Conservation (phyloP, 495 filamentous ascomycete species). For the Patellaria atrata region DNA sequence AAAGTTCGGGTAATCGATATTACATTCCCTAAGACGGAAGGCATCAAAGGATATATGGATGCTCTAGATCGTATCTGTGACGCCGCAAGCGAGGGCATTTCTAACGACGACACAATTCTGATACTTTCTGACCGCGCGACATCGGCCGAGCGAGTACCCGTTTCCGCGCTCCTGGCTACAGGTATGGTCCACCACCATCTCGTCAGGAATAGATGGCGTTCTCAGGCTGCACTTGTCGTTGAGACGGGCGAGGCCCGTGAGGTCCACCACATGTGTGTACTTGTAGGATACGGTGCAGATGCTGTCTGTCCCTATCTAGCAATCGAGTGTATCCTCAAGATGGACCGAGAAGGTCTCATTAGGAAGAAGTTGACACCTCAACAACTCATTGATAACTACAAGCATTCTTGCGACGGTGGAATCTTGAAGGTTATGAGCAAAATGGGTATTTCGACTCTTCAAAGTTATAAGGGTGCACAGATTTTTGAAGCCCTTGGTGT, state of each 20-base stretch:
- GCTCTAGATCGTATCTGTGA: conserved; percentile 84
- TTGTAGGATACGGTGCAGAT: conserved; percentile 92
- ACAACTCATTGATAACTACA: conserved; percentile 87
- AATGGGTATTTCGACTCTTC: conserved; percentile 98
- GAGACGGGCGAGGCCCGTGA: conserved; percentile 97
- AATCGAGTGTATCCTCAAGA: conserved; percentile 96
- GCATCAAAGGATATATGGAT: conserved; percentile 72
- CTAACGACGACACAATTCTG: conserved; percentile 73
- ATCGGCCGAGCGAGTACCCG: conserved; percentile 65
- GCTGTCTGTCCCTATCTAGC: conserved; percentile 95
- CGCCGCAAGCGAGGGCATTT: conserved; percentile 70
- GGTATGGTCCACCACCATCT: conserved; percentile 96
- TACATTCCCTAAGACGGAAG: conserved; percentile 83
- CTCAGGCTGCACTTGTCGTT: conserved; percentile 73
- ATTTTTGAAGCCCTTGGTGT: conserved; percentile 99
- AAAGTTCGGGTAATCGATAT: conserved; percentile 89
- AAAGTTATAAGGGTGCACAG: conserved; percentile 97
- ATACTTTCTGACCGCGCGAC: conserved; percentile 85
- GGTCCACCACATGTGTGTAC: conserved; percentile 97
- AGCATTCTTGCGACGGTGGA: conserved; percentile 92
- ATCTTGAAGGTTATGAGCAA: conserved; percentile 99
- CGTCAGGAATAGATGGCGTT: conserved; percentile 92
- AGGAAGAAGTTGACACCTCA: conserved; percentile 78
- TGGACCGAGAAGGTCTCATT: conserved; percentile 90
- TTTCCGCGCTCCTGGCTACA: conserved; percentile 81